Conservation (phyloP, 345 rosid species). For the Ceriops decandra region DNA sequence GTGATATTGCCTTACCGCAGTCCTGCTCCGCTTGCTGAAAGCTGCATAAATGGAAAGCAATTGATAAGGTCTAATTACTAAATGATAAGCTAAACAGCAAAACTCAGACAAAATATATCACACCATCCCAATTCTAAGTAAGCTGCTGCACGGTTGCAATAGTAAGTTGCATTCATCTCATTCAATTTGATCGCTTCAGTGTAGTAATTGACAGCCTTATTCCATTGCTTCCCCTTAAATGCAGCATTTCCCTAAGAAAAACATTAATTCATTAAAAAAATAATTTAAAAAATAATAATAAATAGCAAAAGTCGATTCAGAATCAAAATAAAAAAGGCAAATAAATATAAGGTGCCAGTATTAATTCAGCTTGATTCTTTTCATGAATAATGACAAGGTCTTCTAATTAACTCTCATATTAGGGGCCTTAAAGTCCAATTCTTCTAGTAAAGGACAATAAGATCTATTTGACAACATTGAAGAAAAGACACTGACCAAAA, state of each 20-base stretch:
- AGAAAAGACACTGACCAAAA: no score
- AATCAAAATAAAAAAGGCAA: no score
- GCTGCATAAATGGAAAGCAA: conserved; percentile 38
- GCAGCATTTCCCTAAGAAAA: conserved; percentile 84
- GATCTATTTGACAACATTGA: no score
- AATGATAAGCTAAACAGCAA: conserved; percentile 4
- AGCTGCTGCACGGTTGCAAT: conserved; percentile 86
- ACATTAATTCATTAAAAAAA: conserved; percentile 9
- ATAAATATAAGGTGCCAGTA: no score
- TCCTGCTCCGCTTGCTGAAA: conserved; percentile 91
- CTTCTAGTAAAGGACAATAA: neutral
- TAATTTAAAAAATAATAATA: neutral
- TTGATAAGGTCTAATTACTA: neutral
- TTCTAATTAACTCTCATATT: neutral
- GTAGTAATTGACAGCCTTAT: conserved; percentile 73
- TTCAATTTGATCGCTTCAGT: conserved; percentile 83
- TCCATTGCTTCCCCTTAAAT: conserved; percentile 77
- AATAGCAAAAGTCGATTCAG: no score
- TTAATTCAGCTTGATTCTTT: no score
- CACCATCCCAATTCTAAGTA: conserved; percentile 79
- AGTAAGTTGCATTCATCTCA: conserved; percentile 63
- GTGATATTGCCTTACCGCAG: conserved; percentile 65
- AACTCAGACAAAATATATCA: conserved; percentile 1
- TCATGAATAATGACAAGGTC: neutral
- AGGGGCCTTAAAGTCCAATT: neutral